A percentile compares a stretch with the other conserved stretches of the same genome.
These are phyloP conservation scores for Claviceps humidiphila DNA, from an alignment of 2,329 filamentous ascomycete species.

Conservation along the genomic window DNA sequence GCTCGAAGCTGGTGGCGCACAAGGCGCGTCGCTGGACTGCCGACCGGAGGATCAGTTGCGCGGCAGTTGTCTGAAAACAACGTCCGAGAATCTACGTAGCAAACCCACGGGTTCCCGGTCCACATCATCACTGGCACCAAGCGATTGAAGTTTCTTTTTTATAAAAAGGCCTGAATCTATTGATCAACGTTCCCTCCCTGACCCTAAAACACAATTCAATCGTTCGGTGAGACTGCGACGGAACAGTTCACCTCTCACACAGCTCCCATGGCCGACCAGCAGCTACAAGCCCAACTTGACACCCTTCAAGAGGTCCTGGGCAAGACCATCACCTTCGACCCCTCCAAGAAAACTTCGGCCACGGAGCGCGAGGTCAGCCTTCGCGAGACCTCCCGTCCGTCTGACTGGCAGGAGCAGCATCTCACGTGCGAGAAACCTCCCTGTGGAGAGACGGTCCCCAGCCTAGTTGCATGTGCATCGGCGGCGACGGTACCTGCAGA, in stretches of 20 bases:
- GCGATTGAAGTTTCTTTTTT: neutral
- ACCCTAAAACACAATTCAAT: no score
- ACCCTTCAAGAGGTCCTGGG: slow-evolving; percentile 9
- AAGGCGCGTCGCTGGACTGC: no score
- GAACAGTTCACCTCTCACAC: neutral
- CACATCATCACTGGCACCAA: neutral
- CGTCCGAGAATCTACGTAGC: no score
- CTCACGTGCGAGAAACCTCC: neutral
- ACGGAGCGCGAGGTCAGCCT: neutral
- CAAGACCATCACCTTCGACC: slow-evolving; percentile 5
- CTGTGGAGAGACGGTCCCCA: neutral
- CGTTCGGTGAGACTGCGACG: neutral
- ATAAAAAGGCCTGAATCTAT: neutral
- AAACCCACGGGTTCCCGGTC: neutral
- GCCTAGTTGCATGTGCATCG: no score
- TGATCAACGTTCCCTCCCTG: neutral
- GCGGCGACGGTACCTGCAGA: neutral
- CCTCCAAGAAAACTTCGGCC: neutral
- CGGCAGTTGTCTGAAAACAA: neutral
- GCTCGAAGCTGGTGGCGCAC: no score
- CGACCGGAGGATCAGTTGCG: neutral
- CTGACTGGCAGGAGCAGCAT: slow-evolving; percentile 2
- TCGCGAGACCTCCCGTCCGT: neutral
- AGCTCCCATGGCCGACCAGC: slow-evolving; percentile 3
- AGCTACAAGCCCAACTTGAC: slow-evolving; percentile 5